phyloP scores from a whole-genome alignment of 2,329 filamentous ascomycete genomes.

The Dactylonectria estremocensis region DNA sequence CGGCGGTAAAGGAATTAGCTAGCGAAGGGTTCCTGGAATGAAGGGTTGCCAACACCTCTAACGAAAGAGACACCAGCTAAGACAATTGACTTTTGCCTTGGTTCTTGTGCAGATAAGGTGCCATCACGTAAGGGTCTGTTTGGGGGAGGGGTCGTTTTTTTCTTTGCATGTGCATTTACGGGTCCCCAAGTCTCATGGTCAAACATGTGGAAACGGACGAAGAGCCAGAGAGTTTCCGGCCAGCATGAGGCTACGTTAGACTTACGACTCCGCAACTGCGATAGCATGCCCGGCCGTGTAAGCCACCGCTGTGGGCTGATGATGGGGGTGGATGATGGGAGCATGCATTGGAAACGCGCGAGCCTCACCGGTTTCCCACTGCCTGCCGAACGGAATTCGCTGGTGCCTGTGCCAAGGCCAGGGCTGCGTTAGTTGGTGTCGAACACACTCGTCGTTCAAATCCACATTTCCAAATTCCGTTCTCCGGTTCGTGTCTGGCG shows the following conservation, averaged over 20 bases:
- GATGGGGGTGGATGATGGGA: too few relatives aligned
- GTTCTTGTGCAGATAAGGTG: neutral
- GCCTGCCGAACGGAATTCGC: too few relatives aligned
- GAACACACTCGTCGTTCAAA: neutral
- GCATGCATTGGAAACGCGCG: too few relatives aligned
- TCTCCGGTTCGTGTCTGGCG: neutral
- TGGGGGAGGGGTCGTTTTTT: too few relatives aligned
- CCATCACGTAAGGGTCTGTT: neutral
- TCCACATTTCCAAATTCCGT: too few relatives aligned
- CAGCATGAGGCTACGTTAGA: neutral
- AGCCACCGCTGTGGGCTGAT: too few relatives aligned
- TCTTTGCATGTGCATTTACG: too few relatives aligned
- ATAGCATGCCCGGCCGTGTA: too few relatives aligned
- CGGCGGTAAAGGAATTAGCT: neutral
- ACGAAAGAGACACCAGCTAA: neutral
- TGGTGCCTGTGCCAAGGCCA: too few relatives aligned
- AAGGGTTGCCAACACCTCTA: neutral
- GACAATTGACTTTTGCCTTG: slow-evolving; percentile 7
- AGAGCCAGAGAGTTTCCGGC: neutral
- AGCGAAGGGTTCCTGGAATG: neutral
- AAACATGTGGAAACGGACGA: neutral
- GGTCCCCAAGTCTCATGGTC: too few relatives aligned
- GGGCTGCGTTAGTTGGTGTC: neutral
- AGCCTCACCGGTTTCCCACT: too few relatives aligned
- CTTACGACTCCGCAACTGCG: too few relatives aligned